Base-by-base conservation (phyloP, 495 filamentous ascomycete genomes). In the Talaromyces adpressus region DNA sequence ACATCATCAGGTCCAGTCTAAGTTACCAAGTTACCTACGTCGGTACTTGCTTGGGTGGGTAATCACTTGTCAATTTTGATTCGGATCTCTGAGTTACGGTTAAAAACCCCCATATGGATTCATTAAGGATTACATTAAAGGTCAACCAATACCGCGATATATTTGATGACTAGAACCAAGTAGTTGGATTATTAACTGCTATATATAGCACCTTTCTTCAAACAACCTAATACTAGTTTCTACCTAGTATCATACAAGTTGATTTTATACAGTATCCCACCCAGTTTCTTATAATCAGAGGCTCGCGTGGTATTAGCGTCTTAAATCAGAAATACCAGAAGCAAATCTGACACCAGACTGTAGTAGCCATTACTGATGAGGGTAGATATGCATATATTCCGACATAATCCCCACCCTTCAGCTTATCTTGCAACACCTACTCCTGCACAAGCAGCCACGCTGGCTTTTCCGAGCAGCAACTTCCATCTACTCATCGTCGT, bases 401-500 rank as follows among this genome's bases (percentile, higher is more conserved):
- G 53, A 27, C 20, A 23, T 56, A n/a, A 56, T 30, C 11, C 4
- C 27, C 53, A 29, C 53, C 53, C 53, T 29, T n/a, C 23, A 29
- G 30, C 53, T 30, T 22, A 16, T 25, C 53, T 56, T 56, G 30
- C 25, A 59, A 11, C n/a, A 59, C 12, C 30, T 7, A 4, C 39
- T 59, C 30, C 56, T 59, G 56, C 22, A 29, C 56, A 59, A 59
- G 25, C 29, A 59, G 12, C 29, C 16, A 39, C 30, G 27, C 56
- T 23, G 56, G 30, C 56, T 39, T 59, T 30, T 59, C 14, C n/a
- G 56, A 59, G 29, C 6, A 39, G 56, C 56, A 49, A 49, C 7
- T 49, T 49, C 18, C 45, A 49, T 77, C 72, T 82, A 81, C 76
- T 83, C 81, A 70, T 85, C 77, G 59, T 82, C 81, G 29, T 77